Base-by-base conservation (phyloP, 2,329 filamentous ascomycete species). In the Alternaria arbusti region DNA sequence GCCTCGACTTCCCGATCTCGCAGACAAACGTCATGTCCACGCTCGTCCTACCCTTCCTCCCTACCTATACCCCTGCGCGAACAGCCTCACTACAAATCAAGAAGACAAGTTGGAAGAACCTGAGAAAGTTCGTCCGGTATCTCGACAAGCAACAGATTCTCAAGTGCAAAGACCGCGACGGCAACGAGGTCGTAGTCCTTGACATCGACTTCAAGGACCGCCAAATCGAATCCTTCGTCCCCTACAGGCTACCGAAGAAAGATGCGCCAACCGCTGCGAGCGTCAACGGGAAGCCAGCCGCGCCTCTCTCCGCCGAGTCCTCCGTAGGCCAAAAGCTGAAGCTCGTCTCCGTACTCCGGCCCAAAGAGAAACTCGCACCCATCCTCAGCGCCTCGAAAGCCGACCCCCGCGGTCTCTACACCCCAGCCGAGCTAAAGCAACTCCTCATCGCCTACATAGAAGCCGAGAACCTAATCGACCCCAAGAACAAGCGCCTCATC, bases 61-160 rank as follows among this genome's bases (percentile, higher is more conserved):
- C 89, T 3, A 84, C 87, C 20, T 85, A 84, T 73, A 86, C 84
- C 11, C 80, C 86, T 6, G 82, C 84, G 20, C 84, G 88, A 71
- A 82, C 83, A 3, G 85, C 85, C 59, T 87, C 83, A 63, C 85
- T 89, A 56, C 87, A 89, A 67, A 89, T 91, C 77, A 91, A 91
- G 73, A 91, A 91, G 79, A 89, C 88, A 4, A 89, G 86, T 65
- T 91, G 87, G 87, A 91, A 91, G 79, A 91, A 87, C 64, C 85
- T 89, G 63, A 89, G 88, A 73, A 91, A 90, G 68, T 91, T 91
- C 74, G 86, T 91, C 78, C 91, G 91, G 70, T 82, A 86, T 57
- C 81, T 91, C 10, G 89, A 91, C 75, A 91, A 91, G 76, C 81
- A 87, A 51, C 76, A 83, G 17, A 80, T 91, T n/a, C 77, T 90